phyloP scores from a whole-genome alignment of 75 land plant genomes.

The Cunninghamia lanceolata region DNA sequence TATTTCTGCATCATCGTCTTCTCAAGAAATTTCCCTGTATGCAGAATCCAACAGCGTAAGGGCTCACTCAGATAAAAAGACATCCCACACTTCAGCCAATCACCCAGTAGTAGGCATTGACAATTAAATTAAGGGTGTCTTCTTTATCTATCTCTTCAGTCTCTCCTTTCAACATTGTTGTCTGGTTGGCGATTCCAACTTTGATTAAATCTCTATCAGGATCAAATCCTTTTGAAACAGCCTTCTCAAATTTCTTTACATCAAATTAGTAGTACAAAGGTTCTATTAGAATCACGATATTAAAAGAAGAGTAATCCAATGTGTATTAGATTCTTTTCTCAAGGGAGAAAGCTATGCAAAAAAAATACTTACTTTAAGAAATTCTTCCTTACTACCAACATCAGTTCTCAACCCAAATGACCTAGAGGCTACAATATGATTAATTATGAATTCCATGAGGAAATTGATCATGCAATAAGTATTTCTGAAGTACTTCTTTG shows the following conservation, averaged over 20 bases:
- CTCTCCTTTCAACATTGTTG: slow-evolving; percentile 95
- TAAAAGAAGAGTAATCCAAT: slow-evolving; percentile 7
- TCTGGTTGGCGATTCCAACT: slow-evolving; percentile 92
- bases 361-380: slow-evolving; percentile 51
- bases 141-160: slow-evolving; percentile 89
- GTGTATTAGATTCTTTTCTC: background rate
- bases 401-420: background rate
- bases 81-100: background rate
- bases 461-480: background rate
- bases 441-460: background rate
- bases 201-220: slow-evolving; percentile 75
- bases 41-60: background rate
- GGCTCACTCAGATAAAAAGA: background rate
- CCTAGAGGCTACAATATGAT: background rate
- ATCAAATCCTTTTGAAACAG: slow-evolving; percentile 78
- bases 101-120: background rate
- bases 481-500: slow-evolving; percentile 51
- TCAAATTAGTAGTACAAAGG: background rate
- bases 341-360: background rate
- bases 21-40: slow-evolving; percentile 80
- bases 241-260: slow-evolving; percentile 78
- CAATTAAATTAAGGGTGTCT: background rate
- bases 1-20: slow-evolving; percentile 86
- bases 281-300: background rate
- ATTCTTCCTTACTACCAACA: slow-evolving; percentile 75